Evolutionary conservation across 371 early-diverging fungal genomes (phyloP).

Genomic region (Mucor mucedo): DNA sequence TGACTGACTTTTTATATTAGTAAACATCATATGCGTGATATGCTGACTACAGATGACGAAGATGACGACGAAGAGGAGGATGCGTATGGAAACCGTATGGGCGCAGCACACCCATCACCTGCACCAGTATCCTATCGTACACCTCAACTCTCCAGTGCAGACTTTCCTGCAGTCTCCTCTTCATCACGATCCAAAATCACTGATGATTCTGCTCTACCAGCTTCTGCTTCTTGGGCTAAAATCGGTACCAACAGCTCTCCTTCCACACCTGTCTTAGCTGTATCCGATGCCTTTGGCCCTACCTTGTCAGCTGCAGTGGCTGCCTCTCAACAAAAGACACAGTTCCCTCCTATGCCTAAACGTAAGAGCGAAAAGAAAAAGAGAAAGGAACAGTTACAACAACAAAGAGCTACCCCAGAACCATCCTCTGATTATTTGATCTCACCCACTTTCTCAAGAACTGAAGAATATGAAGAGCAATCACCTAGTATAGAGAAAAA

Average conservation of each 20-base stretch:
- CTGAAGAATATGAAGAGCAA: not conserved
- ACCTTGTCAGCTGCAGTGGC: constrained; percentile 48
- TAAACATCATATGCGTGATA: constrained; percentile 29
- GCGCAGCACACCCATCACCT: not conserved
- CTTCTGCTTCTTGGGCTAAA: constrained; percentile 70
- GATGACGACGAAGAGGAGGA: constrained; percentile 27
- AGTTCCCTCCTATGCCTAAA: constrained; percentile 21
- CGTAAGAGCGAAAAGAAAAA: constrained; percentile 29
- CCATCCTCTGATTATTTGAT: not conserved
- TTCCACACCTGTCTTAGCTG: constrained; percentile 39
- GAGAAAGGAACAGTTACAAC: constrained; percentile 24
- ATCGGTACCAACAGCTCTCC: constrained; percentile 23
- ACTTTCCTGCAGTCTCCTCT: constrained; percentile 14
- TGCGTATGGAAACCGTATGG: constrained; percentile 11
- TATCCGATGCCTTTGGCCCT: constrained; percentile 41
- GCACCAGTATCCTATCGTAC: constrained; percentile 5
- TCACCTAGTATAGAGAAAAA: constrained; percentile 1
- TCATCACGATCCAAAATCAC: constrained; percentile 15
- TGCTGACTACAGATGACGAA: constrained; percentile 18
- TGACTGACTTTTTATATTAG: not conserved
- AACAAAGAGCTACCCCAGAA: constrained; percentile 6
- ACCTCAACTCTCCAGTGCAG: constrained; percentile 21
- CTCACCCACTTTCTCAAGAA: not conserved
- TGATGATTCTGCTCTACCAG: constrained; percentile 63
- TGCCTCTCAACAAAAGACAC: constrained; percentile 36